Evolutionary conservation across 2,329 filamentous ascomycete genomes (phyloP), one percentile per base, ranked within the genome.

Genomic region (Neophaeococcomyces mojaviensis): DNA sequence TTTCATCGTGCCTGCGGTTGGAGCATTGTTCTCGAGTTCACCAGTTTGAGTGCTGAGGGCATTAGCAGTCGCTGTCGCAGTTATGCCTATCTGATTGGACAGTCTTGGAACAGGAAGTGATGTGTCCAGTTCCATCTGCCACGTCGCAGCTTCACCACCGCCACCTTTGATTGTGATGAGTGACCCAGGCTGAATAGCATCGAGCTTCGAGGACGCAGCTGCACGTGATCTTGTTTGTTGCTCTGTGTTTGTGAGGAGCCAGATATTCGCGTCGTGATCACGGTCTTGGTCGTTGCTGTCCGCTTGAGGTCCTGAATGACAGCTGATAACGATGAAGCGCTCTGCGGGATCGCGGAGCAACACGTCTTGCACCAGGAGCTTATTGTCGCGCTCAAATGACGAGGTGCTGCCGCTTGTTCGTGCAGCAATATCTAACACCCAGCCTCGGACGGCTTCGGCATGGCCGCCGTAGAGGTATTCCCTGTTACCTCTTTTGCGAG

Each of bases 161-260:
- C 32, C 41, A 4, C 41, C 41, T n/a, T 35, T n/a, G 18, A 44
- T 15, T 19, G 89, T 57, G 77, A 94, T 64, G 86, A 95, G 54
- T 63, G 92, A 10, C 60, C 64, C 31, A 94, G 88, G 86, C 74
- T 95, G 18, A 77, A 77, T 52, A 70, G 71, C 12, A 80, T 87
- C 1, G 81, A 90, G 57, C 69, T 72, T 30, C 78, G 87, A 19
- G 79, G 86, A n/a, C 7, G 22, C 26, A 9, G 9, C 7, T 15
- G 6, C 18, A 15, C 36, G n/a, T n/a, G n/a, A 10, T 12, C 36
- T 26, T 12, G 7, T 35, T 15, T 12, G 35, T 20, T 38, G 35
- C n/a, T 28, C 10, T 28, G 24, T 28, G 24, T 28, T 28, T 28
- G 24, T 28, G 24, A 28, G 24, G 24, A 28, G 24, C 24, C 24